phyloP scores from a whole-genome alignment of 345 rosid genomes.

The Syzygium aromaticum region DNA sequence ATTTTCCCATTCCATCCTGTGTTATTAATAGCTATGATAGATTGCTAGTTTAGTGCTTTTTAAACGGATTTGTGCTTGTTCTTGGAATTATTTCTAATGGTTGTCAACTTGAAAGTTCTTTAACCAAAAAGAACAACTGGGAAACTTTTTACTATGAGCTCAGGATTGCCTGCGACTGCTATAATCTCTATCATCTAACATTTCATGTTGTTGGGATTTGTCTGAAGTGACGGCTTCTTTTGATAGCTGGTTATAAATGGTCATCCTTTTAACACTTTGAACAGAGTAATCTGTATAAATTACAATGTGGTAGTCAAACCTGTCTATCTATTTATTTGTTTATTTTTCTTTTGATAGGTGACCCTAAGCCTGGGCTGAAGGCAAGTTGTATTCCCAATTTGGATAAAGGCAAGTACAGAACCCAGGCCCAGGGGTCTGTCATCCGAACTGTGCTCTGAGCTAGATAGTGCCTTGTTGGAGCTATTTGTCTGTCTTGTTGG shows the following conservation, averaged over 20 bases:
- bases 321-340: slow-evolving; percentile 14
- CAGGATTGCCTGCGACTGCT: background rate
- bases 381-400: slow-evolving; percentile 8
- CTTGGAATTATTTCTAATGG: background rate
- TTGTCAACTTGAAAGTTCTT: background rate
- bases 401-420: slow-evolving; percentile 13
- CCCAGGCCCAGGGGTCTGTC: slow-evolving; percentile 14
- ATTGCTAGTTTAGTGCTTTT: background rate
- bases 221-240: background rate
- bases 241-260: background rate
- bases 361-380: slow-evolving; percentile 21
- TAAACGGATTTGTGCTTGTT: background rate
- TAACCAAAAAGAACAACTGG: background rate
- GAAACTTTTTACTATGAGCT: background rate
- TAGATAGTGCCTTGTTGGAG: slow-evolving; percentile 1
- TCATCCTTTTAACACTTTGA: background rate
- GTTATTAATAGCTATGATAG: background rate
- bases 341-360: slow-evolving; percentile 14
- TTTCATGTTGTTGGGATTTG: background rate
- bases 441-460: background rate
- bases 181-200: background rate
- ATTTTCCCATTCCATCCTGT: background rate
- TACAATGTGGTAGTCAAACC: slow-evolving; percentile 2
- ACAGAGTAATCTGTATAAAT: background rate
- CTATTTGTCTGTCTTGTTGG: background rate